Conservation (phyloP, 306 rosid genomes). For the Rubus idaeus region DNA sequence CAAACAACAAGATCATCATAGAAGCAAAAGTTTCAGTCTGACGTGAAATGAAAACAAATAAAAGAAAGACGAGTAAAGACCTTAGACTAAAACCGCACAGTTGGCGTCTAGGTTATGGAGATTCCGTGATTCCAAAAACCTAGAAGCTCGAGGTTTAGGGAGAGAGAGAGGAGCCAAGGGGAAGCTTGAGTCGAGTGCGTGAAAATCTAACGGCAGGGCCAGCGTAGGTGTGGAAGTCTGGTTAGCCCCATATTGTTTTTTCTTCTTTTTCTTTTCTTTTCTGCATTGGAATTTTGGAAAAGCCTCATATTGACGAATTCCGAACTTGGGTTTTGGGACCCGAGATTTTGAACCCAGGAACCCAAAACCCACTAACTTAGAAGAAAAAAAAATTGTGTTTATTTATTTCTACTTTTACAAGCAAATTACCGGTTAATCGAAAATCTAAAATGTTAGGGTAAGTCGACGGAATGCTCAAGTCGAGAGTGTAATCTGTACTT, state of each 20-base stretch:
- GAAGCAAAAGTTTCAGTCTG: neutral
- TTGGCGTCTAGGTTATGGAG: neutral
- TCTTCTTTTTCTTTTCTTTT: too few species aligned
- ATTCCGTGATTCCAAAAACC: neutral
- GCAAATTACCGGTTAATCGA: too few species aligned
- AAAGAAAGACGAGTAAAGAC: neutral
- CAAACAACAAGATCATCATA: neutral
- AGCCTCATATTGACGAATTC: too few species aligned
- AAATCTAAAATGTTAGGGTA: too few species aligned
- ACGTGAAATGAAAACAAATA: neutral
- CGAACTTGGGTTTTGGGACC: neutral
- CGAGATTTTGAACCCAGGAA: neutral
- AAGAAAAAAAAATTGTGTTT: too few species aligned
- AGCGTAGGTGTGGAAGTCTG: conserved; percentile 13
- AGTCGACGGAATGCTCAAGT: too few species aligned
- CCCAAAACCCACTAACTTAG: too few species aligned
- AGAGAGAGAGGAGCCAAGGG: neutral
- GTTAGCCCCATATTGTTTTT: neutral
- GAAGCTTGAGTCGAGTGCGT: neutral
- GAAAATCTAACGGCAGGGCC: neutral
- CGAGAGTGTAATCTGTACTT: too few species aligned
- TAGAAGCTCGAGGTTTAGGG: neutral
- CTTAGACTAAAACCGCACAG: conserved; percentile 1
- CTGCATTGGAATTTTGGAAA: too few species aligned
- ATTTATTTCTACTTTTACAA: neutral